These are phyloP conservation scores for Multifurca ochricompacta DNA, from an alignment of 768 basidiomycete species.

Conservation along the genomic window DNA sequence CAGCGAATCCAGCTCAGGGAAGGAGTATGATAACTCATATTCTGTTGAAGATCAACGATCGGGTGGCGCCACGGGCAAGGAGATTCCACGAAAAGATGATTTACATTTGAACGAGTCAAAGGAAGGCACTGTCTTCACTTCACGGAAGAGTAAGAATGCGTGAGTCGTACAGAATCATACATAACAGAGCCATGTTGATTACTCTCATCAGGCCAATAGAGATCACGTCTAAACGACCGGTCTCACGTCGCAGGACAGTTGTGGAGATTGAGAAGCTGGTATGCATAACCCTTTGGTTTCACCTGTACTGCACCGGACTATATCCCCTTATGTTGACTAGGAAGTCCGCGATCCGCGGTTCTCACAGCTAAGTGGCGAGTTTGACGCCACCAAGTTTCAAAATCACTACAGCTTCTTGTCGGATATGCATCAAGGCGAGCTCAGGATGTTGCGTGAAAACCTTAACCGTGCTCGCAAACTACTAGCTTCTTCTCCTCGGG, in stretches of 20 bases:
- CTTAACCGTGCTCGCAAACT: constrained; percentile 62
- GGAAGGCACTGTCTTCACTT: constrained; percentile 28
- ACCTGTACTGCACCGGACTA: not conserved
- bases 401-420: constrained; percentile 70
- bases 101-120: constrained; percentile 31
- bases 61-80: not conserved
- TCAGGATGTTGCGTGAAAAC: constrained; percentile 54
- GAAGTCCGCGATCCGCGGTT: constrained; percentile 85
- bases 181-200: not conserved
- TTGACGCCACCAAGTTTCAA: constrained; percentile 56
- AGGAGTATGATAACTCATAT: constrained; percentile 1
- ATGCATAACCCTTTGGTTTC: constrained; percentile 23
- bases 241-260: constrained; percentile 61
- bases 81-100: not conserved
- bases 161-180: constrained; percentile 35
- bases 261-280: constrained; percentile 63
- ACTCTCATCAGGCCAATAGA: constrained; percentile 56
- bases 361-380: constrained; percentile 59
- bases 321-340: constrained; percentile 32
- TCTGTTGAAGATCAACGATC: not conserved
- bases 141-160: constrained; percentile 81
- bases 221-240: constrained; percentile 77
- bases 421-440: constrained; percentile 55
- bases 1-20: not conserved
- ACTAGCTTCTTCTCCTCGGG: constrained; percentile 49